A percentile compares a stretch with the other conserved stretches of the same genome.
phyloP scores from a whole-genome alignment of 1,284 basidiomycete genomes.

The Athelia psychrophila region DNA sequence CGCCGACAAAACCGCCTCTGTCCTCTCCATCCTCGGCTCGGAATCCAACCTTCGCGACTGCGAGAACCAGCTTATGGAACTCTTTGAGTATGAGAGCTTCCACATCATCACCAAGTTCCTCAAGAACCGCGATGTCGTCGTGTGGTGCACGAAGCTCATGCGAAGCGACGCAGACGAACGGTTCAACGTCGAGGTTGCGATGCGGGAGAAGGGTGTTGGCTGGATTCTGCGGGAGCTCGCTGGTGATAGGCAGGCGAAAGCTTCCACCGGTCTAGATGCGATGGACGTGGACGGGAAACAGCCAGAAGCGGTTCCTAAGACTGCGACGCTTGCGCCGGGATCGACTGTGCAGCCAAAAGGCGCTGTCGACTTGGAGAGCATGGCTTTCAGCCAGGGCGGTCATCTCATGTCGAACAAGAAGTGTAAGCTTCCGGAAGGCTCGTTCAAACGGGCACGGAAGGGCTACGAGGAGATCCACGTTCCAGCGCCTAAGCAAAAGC shows the following conservation, averaged over 20 bases:
- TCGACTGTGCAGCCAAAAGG: constrained; percentile 86
- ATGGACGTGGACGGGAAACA: constrained; percentile 57
- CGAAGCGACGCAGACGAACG: constrained; percentile 88
- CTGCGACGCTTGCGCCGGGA: constrained; percentile 87
- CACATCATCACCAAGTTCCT: constrained; percentile 89
- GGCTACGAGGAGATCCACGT: constrained; percentile 99
- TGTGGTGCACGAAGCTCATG: constrained; percentile 98
- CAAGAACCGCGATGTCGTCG: constrained; percentile 94
- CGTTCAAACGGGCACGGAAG: constrained; percentile 95
- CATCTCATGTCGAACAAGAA: constrained; percentile 99
- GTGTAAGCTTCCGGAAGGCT: constrained; percentile 95
- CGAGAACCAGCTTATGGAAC: constrained; percentile 96
- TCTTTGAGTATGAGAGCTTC: constrained; percentile 95
- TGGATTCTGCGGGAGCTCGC: constrained; percentile 93
- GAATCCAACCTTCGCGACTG: constrained; percentile 91
- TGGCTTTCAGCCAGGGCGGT: constrained; percentile 95
- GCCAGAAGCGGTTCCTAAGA: constrained; percentile 67
- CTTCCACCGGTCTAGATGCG: constrained; percentile 68
- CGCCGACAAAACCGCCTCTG: constrained; percentile 85
- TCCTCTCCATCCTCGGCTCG: constrained; percentile 87
- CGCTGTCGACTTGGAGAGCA: constrained; percentile 88
- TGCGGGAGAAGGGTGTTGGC: constrained; percentile 95
- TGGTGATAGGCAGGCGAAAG: constrained; percentile 69
- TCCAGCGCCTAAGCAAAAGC: constrained; percentile 86
- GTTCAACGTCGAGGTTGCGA: constrained; percentile 94